Evolutionary conservation across 495 filamentous ascomycete genomes (phyloP).

Genomic region (Evernia prunastri): DNA sequence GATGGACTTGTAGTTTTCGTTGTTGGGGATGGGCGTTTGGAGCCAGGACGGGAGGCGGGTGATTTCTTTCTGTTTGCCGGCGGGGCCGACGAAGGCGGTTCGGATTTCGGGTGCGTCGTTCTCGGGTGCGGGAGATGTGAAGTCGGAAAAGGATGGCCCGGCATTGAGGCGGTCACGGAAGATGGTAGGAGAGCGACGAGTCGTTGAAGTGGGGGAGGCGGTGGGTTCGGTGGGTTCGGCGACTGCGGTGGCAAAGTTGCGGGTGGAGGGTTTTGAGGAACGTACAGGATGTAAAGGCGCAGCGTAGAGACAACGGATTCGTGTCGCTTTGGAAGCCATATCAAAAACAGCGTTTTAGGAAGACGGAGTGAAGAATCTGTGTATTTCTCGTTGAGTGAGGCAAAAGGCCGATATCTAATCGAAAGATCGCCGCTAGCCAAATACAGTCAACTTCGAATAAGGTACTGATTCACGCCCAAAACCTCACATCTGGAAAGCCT

Average conservation of each 20-base stretch:
- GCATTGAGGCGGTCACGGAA: slow-evolving; percentile 77
- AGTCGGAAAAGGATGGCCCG: slow-evolving; percentile 80
- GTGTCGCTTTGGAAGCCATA: slow-evolving; percentile 32
- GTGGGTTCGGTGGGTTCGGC: slow-evolving; percentile 30
- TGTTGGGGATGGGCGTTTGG: slow-evolving; percentile 85
- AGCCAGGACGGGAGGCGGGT: slow-evolving; percentile 90
- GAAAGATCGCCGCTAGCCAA: not conserved
- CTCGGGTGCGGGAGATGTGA: slow-evolving; percentile 41
- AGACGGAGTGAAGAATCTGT: not conserved
- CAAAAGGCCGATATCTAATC: slow-evolving; percentile 1
- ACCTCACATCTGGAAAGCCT: not conserved
- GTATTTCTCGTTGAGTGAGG: not conserved
- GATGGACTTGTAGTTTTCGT: slow-evolving; percentile 82
- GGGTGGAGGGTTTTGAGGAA: slow-evolving; percentile 13
- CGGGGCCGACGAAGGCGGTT: slow-evolving; percentile 77
- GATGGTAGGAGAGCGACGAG: slow-evolving; percentile 51
- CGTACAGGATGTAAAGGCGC: slow-evolving; percentile 21
- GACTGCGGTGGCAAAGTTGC: slow-evolving; percentile 40
- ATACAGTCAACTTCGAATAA: not conserved
- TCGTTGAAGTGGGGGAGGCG: slow-evolving; percentile 20
- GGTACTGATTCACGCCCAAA: not conserved
- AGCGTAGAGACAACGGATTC: slow-evolving; percentile 30
- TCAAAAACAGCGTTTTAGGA: not conserved
- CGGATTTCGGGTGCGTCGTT: slow-evolving; percentile 47
- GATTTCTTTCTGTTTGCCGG: slow-evolving; percentile 76